These are phyloP conservation scores for Helotiales sp. DNA, from an alignment of 2,329 filamentous ascomycete genomes.

Conservation along the genomic window DNA sequence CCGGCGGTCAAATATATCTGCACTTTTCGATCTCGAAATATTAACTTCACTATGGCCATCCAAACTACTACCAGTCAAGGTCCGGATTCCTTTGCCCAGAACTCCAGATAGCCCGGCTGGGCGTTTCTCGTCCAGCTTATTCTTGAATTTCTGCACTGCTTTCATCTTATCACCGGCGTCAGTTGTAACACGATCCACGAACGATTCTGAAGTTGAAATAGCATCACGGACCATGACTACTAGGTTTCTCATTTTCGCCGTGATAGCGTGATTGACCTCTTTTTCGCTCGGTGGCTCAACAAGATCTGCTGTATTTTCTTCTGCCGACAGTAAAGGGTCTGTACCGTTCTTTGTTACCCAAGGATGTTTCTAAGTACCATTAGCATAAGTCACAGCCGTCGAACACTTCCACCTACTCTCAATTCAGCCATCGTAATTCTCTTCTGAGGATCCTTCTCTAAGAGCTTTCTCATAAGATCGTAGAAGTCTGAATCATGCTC, in stretches of 20 bases:
- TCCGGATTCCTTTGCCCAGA: constrained; percentile 56
- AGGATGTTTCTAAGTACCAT: constrained; percentile 67
- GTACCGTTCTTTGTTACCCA: constrained; percentile 85
- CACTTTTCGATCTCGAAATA: constrained; percentile 46
- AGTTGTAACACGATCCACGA: constrained; percentile 5
- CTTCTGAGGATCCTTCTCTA: constrained; percentile 83
- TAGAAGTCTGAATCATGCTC: constrained; percentile 68
- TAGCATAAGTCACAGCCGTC: not conserved
- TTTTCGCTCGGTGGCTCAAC: constrained; percentile 85
- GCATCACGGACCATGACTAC: constrained; percentile 69
- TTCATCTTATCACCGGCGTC: constrained; percentile 63
- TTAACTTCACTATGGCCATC: constrained; percentile 38
- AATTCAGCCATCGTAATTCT: constrained; percentile 82
- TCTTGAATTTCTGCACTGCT: constrained; percentile 87
- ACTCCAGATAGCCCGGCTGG: constrained; percentile 55
- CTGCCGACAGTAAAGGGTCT: constrained; percentile 75
- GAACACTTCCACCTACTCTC: constrained; percentile 57
- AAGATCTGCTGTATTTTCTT: constrained; percentile 82
- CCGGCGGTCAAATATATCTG: constrained; percentile 51
- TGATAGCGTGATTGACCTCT: constrained; percentile 89
- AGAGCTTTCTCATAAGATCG: constrained; percentile 70
- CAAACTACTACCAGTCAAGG: constrained; percentile 40
- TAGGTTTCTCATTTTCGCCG: constrained; percentile 82
- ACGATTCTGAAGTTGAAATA: not conserved
- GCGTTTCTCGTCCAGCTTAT: constrained; percentile 60